Percentiles rank a stretch among this genome's conserved stretches.
Evolutionary conservation across 2,329 filamentous ascomycete species (phyloP).

Genomic region (Xylaria multiplex): DNA sequence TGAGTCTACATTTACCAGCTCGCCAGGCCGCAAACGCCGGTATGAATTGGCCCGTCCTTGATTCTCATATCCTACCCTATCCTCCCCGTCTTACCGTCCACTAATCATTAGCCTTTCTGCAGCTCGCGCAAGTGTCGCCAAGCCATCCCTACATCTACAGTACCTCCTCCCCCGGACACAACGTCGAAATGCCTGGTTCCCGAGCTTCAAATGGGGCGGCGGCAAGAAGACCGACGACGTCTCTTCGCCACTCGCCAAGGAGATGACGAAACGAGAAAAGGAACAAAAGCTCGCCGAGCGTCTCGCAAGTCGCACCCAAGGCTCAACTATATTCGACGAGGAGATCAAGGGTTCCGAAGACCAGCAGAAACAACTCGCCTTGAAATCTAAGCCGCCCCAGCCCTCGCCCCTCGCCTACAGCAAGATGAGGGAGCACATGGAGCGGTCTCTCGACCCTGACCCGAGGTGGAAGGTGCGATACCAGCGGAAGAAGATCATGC

Average conservation of each 20-base stretch:
- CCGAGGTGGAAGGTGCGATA: constrained; percentile 76
- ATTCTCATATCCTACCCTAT: constrained; percentile 15
- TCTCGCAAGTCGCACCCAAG: constrained; percentile 57
- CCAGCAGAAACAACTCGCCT: not conserved
- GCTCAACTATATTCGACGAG: constrained; percentile 72
- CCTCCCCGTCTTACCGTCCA: not conserved
- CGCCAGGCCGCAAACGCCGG: constrained; percentile 69
- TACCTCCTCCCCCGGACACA: constrained; percentile 49
- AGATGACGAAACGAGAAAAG: constrained; percentile 34
- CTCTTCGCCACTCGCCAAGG: constrained; percentile 27
- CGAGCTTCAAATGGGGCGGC: constrained; percentile 37
- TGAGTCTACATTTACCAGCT: constrained; percentile 73
- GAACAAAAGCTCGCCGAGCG: constrained; percentile 54
- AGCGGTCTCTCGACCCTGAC: constrained; percentile 76
- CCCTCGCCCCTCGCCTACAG: constrained; percentile 51
- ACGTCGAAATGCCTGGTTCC: constrained; percentile 56
- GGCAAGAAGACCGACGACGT: constrained; percentile 32
- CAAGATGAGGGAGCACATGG: constrained; percentile 62
- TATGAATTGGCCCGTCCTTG: constrained; percentile 52
- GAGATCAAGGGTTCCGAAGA: constrained; percentile 51
- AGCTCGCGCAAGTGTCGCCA: constrained; percentile 40
- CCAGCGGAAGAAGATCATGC: constrained; percentile 85
- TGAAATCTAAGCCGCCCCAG: not conserved
- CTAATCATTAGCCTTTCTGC: constrained; percentile 23
- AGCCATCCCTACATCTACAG: constrained; percentile 41